Conservation (phyloP, 1,284 basidiomycete genomes). For the Coniophora puteana region DNA sequence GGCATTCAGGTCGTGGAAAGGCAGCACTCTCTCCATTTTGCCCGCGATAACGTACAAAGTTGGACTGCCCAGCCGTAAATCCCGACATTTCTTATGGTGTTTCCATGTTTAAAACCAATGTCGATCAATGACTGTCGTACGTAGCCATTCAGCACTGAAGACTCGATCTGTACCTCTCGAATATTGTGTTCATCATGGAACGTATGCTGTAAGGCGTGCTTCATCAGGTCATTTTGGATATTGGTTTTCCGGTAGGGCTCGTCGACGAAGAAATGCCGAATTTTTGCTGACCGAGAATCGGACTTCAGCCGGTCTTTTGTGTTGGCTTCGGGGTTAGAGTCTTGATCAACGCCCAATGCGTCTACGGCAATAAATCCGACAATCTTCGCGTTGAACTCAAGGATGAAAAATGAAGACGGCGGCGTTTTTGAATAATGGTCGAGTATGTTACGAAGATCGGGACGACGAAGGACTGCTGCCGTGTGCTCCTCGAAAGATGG, state of each 20-base stretch:
- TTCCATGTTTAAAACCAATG: constrained; percentile 49
- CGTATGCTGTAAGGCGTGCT: constrained; percentile 52
- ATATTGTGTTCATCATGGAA: constrained; percentile 45
- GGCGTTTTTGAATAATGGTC: constrained; percentile 59
- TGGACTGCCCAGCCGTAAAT: constrained; percentile 51
- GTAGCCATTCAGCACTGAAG: constrained; percentile 52
- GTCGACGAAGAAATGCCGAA: constrained; percentile 76
- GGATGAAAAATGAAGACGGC: constrained; percentile 64
- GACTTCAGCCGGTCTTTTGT: constrained; percentile 18
- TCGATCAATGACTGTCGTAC: constrained; percentile 41
- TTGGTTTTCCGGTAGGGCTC: constrained; percentile 53
- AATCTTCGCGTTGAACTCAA: constrained; percentile 57
- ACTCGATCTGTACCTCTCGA: constrained; percentile 40
- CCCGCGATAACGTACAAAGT: too few species aligned
- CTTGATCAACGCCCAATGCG: constrained; percentile 45
- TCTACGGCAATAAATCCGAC: constrained; percentile 73
- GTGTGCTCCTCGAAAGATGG: constrained; percentile 59
- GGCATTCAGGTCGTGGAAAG: too few species aligned
- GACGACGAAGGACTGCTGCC: constrained; percentile 48
- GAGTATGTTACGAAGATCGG: constrained; percentile 53
- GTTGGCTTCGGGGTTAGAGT: constrained; percentile 30
- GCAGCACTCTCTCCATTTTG: too few species aligned
- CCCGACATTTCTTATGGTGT: constrained; percentile 42
- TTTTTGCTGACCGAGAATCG: constrained; percentile 40
- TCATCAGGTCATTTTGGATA: constrained; percentile 65